Base-by-base conservation (phyloP, 805 yeast species). In the Blastobotrys muscicola region DNA sequence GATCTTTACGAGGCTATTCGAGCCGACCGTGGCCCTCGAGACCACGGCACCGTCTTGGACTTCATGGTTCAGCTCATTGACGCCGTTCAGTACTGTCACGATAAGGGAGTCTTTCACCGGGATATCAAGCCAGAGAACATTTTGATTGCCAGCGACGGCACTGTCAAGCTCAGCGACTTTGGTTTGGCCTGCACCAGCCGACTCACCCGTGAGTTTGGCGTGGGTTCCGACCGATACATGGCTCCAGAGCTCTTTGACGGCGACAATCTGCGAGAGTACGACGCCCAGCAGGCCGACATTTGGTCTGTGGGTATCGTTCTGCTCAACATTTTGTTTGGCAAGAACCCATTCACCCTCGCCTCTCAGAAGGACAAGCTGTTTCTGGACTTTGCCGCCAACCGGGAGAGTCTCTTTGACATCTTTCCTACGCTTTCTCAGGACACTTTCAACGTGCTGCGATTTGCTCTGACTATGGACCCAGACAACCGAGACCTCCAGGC, bases 111-210 rank as follows among this genome's bases (percentile, higher is more conserved):
- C 32, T 90, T 80, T 60, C 97, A 89, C 60, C 84, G 97, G 58
- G 97, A 89, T 64, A 76, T 89, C 51, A 92, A 92, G 67, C 98
- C 98, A 4, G 97, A 92, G 61, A 92, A 92, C 66, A 75, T 92
- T 45, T 68, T 92, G 55, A 78, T 87, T 40, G 71, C 76, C 9
- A 61, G 62, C 56, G 69, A 74, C 53, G 85, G 78, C 46, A 59
- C 70, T 43, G 67, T 82, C 45, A 74, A 72, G 50, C 69, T 80
- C 48, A 90, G 94, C 32, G 98, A 90, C 65, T 90, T 92, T 63
- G 97, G 97, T 3, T 69, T 90, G 15, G 87, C 96, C 15, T 75
- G 90, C 46, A 72, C 74, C 39, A 71, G 74, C 8, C 65, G 69
- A 34, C 62, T 66, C 38, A 79, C 85, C 53, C 64, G 75, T 31